These are phyloP conservation scores for Calonectria pseudoturangicola DNA, from an alignment of 2,329 filamentous ascomycete species.

Conservation along the genomic window DNA sequence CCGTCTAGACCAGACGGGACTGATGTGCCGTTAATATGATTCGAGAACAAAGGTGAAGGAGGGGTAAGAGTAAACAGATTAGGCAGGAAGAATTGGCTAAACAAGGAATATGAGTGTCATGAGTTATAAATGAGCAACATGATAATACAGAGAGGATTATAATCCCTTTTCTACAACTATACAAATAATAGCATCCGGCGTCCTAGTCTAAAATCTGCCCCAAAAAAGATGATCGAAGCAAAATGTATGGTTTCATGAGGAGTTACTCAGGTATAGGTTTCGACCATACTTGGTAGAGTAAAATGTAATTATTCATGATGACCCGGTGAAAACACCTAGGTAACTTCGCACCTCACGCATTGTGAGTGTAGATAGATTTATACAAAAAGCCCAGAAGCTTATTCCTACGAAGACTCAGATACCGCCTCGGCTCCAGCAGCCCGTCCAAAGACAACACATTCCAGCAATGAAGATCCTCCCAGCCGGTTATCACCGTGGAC, in stretches of 20 bases:
- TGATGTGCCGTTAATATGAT: too few relatives aligned
- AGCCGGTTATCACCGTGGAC: constrained; percentile 78
- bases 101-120: too few relatives aligned
- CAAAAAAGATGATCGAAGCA: not conserved
- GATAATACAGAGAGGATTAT: too few relatives aligned
- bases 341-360: constrained; percentile 49
- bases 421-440: constrained; percentile 67
- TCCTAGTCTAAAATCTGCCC: too few relatives aligned
- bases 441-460: constrained; percentile 79
- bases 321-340: not conserved
- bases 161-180: too few relatives aligned
- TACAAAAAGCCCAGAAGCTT: not conserved
- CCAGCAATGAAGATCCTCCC: constrained; percentile 76
- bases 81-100: too few relatives aligned
- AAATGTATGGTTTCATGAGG: not conserved
- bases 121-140: too few relatives aligned
- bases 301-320: constrained; percentile 11
- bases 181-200: too few relatives aligned
- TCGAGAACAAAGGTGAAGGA: too few relatives aligned
- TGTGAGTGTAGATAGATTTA: constrained; percentile 42
- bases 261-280: not conserved
- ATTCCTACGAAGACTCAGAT: constrained; percentile 23
- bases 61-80: too few relatives aligned
- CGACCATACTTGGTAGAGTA: not conserved
- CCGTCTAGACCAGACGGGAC: too few relatives aligned